Evolutionary conservation across 2,329 filamentous ascomycete genomes (phyloP).

Genomic region (Botrytis elliptica): DNA sequence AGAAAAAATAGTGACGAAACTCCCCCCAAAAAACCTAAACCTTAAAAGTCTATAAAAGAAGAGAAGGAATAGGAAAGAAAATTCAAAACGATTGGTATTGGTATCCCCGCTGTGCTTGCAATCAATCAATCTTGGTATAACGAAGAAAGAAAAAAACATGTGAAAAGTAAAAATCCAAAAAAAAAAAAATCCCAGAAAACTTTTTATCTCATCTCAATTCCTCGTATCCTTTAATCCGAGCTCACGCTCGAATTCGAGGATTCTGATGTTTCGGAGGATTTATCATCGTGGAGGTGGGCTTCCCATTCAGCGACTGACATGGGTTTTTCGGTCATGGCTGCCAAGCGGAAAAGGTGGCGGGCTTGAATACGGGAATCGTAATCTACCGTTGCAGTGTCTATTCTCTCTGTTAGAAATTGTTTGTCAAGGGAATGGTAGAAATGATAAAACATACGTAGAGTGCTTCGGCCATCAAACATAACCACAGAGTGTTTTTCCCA

Average conservation of each 20-base stretch:
- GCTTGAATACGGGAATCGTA: conserved; percentile 48
- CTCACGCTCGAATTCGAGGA: conserved; percentile 19
- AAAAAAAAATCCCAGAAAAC: background rate
- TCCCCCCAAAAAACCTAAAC: background rate
- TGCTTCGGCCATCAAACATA: conserved; percentile 50
- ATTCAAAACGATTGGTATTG: conserved; percentile 17
- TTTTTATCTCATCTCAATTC: conserved; percentile 18
- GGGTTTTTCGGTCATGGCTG: conserved; percentile 49
- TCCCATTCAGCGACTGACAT: conserved; percentile 42
- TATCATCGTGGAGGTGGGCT: conserved; percentile 19
- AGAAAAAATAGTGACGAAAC: background rate
- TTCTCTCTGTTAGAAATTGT: background rate
- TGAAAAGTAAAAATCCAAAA: background rate
- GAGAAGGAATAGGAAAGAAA: background rate
- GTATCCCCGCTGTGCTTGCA: conserved; percentile 19
- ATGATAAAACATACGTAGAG: conserved; percentile 43
- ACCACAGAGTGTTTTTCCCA: conserved; percentile 57
- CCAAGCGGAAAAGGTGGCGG: conserved; percentile 51
- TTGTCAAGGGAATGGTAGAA: background rate
- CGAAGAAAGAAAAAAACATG: background rate
- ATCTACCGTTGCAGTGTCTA: conserved; percentile 51
- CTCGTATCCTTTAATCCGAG: conserved; percentile 17
- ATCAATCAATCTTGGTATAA: conserved; percentile 15
- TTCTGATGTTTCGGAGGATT: conserved; percentile 15
- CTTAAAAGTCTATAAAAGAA: background rate